Conservation (phyloP, 1,284 basidiomycete genomes). For the Amylostereum areolatum region DNA sequence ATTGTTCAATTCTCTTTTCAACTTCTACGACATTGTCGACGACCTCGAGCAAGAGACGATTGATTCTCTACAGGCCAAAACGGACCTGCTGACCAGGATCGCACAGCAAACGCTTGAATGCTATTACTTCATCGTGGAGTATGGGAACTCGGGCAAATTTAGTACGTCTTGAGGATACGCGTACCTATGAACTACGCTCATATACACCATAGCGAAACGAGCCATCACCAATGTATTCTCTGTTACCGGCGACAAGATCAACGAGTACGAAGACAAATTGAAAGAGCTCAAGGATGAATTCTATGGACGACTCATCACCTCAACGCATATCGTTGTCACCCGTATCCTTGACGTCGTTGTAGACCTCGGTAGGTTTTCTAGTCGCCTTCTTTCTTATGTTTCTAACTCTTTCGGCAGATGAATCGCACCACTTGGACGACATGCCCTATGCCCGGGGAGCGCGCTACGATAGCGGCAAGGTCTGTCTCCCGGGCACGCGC, state of each 20-base stretch:
- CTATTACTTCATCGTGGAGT: neutral
- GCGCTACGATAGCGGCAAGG: slow-evolving; percentile 6
- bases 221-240: neutral
- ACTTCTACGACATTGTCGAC: slow-evolving; percentile 1
- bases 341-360: slow-evolving; percentile 7
- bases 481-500: slow-evolving; percentile 13
- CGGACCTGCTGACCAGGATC: neutral
- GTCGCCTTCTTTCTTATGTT: too few species aligned
- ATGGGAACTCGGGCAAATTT: neutral
- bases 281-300: slow-evolving; percentile 6
- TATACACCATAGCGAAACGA: neutral
- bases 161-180: neutral
- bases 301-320: slow-evolving; percentile 1
- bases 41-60: neutral
- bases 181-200: too few species aligned
- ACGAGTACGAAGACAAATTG: slow-evolving; percentile 7
- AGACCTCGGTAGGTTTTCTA: slow-evolving; percentile 8
- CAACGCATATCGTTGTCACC: slow-evolving; percentile 6
- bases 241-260: slow-evolving; percentile 3
- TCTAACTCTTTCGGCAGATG: slow-evolving; percentile 6
- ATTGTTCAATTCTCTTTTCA: neutral
- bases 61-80: neutral
- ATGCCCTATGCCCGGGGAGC: slow-evolving; percentile 15
- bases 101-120: slow-evolving; percentile 1
- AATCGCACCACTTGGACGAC: slow-evolving; percentile 7